A percentile compares a stretch with the other conserved stretches of the same genome.
Conservation (phyloP, 164 flowering plant species). For the Nymphaea thermarum region DNA sequence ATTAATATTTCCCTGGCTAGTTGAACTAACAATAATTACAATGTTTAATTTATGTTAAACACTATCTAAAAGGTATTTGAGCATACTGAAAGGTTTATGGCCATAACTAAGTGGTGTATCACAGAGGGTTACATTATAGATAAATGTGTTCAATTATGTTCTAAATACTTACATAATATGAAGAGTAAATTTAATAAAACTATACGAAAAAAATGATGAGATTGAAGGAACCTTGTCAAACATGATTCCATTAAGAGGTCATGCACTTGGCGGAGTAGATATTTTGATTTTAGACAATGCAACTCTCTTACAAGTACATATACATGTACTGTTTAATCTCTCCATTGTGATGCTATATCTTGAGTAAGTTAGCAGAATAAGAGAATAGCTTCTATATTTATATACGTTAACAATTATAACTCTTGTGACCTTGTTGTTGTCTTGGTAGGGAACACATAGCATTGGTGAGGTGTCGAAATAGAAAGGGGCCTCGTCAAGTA, state of each 20-base stretch:
- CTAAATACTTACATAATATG: not conserved
- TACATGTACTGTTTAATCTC: too few species aligned
- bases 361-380: not conserved
- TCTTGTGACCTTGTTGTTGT: not conserved
- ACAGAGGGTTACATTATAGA: constrained; percentile 4
- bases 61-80: too few species aligned
- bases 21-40: too few species aligned
- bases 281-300: not conserved
- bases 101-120: constrained; percentile 5
- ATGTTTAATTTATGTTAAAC: too few species aligned
- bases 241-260: too few species aligned
- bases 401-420: not conserved
- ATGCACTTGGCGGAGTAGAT: not conserved
- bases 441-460: not conserved
- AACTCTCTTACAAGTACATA: too few species aligned
- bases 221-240: not conserved
- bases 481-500: not conserved
- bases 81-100: constrained; percentile 4
- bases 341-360: not conserved
- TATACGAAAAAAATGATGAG: not conserved
- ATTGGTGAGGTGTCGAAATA: not conserved
- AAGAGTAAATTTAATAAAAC: not conserved
- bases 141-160: constrained; percentile 6
- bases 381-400: not conserved
- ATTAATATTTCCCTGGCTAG: not conserved